A percentile compares a stretch with the other conserved stretches of the same genome.
Evolutionary conservation across 2,329 filamentous ascomycete species (phyloP).

Genomic region (Grosmannia clavigera): DNA sequence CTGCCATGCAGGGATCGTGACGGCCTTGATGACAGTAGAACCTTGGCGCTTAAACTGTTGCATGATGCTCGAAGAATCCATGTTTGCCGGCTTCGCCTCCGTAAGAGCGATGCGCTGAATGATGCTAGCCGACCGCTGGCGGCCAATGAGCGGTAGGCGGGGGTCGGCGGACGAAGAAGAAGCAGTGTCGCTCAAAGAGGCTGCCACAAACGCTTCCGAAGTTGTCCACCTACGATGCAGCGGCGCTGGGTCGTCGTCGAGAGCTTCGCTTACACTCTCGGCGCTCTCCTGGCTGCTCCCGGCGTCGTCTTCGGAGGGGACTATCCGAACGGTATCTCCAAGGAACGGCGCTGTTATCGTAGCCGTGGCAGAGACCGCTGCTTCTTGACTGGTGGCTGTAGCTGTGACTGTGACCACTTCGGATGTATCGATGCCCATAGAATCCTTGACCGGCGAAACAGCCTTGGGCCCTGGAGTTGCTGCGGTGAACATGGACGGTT

Average conservation of each 20-base stretch:
- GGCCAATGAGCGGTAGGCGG: slow-evolving; percentile 20
- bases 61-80: slow-evolving; percentile 28
- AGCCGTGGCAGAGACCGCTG: background rate
- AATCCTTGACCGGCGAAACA: background rate
- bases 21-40: slow-evolving; percentile 56
- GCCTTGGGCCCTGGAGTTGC: background rate
- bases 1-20: slow-evolving; percentile 94
- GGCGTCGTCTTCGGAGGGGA: slow-evolving; percentile 15
- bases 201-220: slow-evolving; percentile 3
- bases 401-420: background rate
- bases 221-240: slow-evolving; percentile 24
- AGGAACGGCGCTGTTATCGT: slow-evolving; percentile 11
- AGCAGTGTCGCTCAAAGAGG: background rate
- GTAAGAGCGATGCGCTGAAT: slow-evolving; percentile 48
- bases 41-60: slow-evolving; percentile 32
- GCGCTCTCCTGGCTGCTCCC: background rate
- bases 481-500: background rate
- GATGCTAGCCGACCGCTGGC: slow-evolving; percentile 44
- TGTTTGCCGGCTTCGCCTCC: slow-evolving; percentile 29
- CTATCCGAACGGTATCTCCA: slow-evolving; percentile 22
- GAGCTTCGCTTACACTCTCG: slow-evolving; percentile 2
- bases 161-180: slow-evolving; percentile 15
- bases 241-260: slow-evolving; percentile 13
- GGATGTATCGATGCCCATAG: background rate
- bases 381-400: background rate